Conservation (phyloP, 23 red algal species). For the Gracilaria domingensis region DNA sequence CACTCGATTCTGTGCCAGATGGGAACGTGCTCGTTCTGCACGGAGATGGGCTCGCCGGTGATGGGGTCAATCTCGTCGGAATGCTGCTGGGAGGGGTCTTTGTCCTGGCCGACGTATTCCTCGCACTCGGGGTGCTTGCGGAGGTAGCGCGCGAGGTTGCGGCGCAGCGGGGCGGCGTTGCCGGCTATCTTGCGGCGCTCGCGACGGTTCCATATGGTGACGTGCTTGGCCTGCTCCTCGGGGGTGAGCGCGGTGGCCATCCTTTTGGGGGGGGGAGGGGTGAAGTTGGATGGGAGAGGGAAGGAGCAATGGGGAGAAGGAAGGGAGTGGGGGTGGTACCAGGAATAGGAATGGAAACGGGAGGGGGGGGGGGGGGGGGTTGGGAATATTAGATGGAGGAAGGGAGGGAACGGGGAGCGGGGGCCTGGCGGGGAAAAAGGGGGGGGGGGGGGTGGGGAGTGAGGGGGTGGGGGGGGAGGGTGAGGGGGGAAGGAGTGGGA, state of each 20-base stretch:
- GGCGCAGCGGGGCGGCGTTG: constrained; percentile 93
- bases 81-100: constrained; percentile 34
- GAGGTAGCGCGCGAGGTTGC: constrained; percentile 87
- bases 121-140: constrained; percentile 88
- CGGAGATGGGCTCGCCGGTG: constrained; percentile 43
- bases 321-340: background rate
- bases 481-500: background rate
- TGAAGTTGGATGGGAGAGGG: background rate
- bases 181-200: constrained; percentile 94
- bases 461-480: background rate
- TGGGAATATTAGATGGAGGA: no score
- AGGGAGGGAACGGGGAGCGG: background rate
- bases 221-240: constrained; percentile 64
- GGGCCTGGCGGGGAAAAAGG: background rate
- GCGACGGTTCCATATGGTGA: constrained; percentile 93
- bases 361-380: no score
- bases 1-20: constrained; percentile 91
- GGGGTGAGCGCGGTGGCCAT: constrained; percentile 14
- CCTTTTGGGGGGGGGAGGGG: background rate
- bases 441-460: background rate
- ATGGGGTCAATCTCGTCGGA: constrained; percentile 55
- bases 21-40: constrained; percentile 82
- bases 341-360: background rate
- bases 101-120: constrained; percentile 93
- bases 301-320: background rate